Percentiles rank a stretch among this genome's conserved stretches.
phyloP scores from a whole-genome alignment of 176 grass and related monocot genomes.

The Aechmea fasciata region DNA sequence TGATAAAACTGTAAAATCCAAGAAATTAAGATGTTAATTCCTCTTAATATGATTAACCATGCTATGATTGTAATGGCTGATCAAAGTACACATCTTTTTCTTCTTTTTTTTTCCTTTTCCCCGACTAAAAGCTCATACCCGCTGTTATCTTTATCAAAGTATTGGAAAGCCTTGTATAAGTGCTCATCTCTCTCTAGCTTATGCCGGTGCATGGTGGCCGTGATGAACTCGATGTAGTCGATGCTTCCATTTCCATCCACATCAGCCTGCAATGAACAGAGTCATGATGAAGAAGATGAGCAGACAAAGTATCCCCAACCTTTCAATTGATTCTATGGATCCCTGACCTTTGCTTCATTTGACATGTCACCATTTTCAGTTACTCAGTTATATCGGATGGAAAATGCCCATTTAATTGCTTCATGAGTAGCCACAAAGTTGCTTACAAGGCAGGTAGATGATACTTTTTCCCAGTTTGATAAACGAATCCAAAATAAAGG shows the following conservation, averaged over 20 bases:
- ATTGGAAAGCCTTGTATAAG: conserved; percentile 82
- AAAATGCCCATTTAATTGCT: no score
- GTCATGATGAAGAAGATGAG: not conserved
- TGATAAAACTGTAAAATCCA: conserved; percentile 68
- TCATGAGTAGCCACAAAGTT: no score
- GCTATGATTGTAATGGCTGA: not conserved
- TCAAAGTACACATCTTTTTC: not conserved
- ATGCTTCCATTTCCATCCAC: conserved; percentile 97
- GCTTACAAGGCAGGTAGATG: no score
- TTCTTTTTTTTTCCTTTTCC: not conserved
- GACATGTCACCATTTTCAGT: no score
- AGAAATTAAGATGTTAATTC: not conserved
- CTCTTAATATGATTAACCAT: not conserved
- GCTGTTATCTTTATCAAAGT: conserved; percentile 96
- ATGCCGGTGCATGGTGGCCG: conserved; percentile 92
- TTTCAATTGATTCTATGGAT: no score
- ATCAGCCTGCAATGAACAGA: conserved; percentile 56
- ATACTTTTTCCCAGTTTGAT: no score
- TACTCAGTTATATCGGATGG: no score
- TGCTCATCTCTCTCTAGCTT: conserved; percentile 89
- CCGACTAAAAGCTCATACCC: conserved; percentile 35
- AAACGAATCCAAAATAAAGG: no score
- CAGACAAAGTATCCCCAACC: not conserved
- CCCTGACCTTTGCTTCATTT: no score
- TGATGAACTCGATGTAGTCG: conserved; percentile 99